A percentile compares a stretch with the other conserved stretches of the same genome.
These are phyloP conservation scores for Stellera chamaejasme DNA, from an alignment of 345 rosid genomes.

Conservation along the genomic window DNA sequence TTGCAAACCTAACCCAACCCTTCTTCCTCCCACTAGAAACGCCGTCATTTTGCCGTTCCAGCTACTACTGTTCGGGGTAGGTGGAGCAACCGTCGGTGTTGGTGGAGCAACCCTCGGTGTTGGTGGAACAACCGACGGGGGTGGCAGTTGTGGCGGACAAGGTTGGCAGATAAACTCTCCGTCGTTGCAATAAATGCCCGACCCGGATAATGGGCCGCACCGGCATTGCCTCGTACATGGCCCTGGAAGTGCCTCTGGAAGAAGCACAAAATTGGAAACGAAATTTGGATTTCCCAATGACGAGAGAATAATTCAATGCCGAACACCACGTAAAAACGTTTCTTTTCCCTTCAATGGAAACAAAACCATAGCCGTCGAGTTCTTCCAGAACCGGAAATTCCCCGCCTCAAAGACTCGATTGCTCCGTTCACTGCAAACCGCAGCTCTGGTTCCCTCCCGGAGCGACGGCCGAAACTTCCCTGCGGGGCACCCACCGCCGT, in stretches of 20 bases:
- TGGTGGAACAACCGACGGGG: neutral
- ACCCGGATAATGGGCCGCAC: slow-evolving; percentile 15
- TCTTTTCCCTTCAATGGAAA: slow-evolving; percentile 43
- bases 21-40: slow-evolving; percentile 42
- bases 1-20: too few species aligned
- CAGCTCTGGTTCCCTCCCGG: slow-evolving; percentile 56
- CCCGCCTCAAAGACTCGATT: slow-evolving; percentile 58
- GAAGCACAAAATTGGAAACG: slow-evolving; percentile 25
- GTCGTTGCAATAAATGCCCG: slow-evolving; percentile 23
- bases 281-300: slow-evolving; percentile 43
- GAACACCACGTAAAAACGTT: slow-evolving; percentile 57
- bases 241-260: slow-evolving; percentile 40
- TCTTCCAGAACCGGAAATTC: slow-evolving; percentile 34
- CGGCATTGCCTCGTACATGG: slow-evolving; percentile 38
- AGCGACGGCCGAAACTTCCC: slow-evolving; percentile 44
- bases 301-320: slow-evolving; percentile 22
- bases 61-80: neutral
- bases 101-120: slow-evolving; percentile 4
- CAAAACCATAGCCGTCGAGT: slow-evolving; percentile 18
- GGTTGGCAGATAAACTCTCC: slow-evolving; percentile 20
- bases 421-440: slow-evolving; percentile 32
- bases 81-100: slow-evolving; percentile 2
- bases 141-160: slow-evolving; percentile 8
- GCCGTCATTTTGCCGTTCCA: slow-evolving; percentile 39
- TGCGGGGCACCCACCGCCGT: neutral